Base-by-base conservation (phyloP, 2,329 filamentous ascomycete species). In the Trichoderma sp. region DNA sequence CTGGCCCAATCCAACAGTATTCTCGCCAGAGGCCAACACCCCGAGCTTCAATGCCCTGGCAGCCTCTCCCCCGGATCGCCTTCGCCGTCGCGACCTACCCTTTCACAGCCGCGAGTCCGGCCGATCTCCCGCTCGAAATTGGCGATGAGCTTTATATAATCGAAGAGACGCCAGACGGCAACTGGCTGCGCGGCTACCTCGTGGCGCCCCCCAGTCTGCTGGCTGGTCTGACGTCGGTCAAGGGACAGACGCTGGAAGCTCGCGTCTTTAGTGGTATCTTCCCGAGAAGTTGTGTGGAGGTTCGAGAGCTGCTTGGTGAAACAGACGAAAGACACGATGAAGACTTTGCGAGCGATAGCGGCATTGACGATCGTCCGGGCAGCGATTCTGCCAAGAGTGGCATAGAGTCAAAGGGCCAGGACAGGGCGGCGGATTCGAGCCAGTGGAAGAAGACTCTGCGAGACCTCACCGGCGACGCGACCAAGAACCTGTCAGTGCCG, bases 121-220 rank as follows among this genome's bases (percentile, higher is more conserved):
- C 93, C 78, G 95, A 99, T 80, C 89, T 99, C 22, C 95, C 96
- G 10, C 90, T 99, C 78, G 94, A 99, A 80, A 92, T 99, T 71
- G 95, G 95, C 78, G 95, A 99, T 86, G 95, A 99, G 81, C 85
- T 99, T 71, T 99, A 99, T 82, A 96, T 99, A 72, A 97, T 99
- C 77, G 94, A 98, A 81, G 93, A 98, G 81, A 96, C 94, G 45
- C 91, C 93, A 25, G 89, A 97, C 80, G 92, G 91, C 74, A 88
- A 92, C 78, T 99, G 95, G 96, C 91, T 94, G 80, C 90, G 95
- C 65, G 95, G 95, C 68, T 99, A 99, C 80, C 86, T 99, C 69
- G 91, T 99, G 72, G 93, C 95, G 71, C 94, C 95, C 63, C 95
- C 95, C 22, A 97, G 93, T 73, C 83, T 99, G 77, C 87, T 99